A percentile compares a stretch with the other conserved stretches of the same genome.
Conservation (phyloP, 306 rosid genomes). For the Acacia confusa region DNA sequence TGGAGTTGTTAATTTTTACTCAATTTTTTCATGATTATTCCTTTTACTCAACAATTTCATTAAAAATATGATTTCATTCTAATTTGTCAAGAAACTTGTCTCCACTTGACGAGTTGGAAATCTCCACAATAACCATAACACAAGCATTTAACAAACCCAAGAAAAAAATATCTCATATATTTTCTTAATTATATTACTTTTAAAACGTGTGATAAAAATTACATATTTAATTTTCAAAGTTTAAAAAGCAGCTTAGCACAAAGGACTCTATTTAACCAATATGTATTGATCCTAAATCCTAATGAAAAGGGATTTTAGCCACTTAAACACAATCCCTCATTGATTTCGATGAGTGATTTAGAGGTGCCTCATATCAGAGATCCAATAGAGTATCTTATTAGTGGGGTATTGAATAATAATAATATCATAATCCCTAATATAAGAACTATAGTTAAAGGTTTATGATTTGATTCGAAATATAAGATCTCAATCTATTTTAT, state of each 20-base stretch:
- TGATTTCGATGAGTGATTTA: too few species aligned
- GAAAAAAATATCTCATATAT: background rate
- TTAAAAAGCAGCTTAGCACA: too few species aligned
- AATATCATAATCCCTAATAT: too few species aligned
- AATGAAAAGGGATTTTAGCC: too few species aligned
- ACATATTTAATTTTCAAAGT: background rate
- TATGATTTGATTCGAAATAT: too few species aligned
- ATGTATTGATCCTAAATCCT: too few species aligned
- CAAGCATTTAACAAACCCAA: background rate
- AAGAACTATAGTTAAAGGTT: too few species aligned
- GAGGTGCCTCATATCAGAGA: too few species aligned
- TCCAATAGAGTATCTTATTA: too few species aligned
- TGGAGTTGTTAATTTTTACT: background rate
- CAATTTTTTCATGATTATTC: background rate
- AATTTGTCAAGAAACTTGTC: background rate
- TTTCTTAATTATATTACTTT: background rate
- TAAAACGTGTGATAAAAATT: background rate
- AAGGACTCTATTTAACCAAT: too few species aligned
- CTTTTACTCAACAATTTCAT: background rate
- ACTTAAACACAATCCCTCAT: too few species aligned
- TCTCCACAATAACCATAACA: background rate
- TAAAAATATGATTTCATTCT: background rate
- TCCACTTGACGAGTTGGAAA: background rate
- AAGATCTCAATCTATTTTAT: too few species aligned
- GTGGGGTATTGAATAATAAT: background rate